Percentiles rank a stretch among this genome's conserved stretches.
phyloP scores from a whole-genome alignment of 768 basidiomycete species.

The Lyophyllum atratum region DNA sequence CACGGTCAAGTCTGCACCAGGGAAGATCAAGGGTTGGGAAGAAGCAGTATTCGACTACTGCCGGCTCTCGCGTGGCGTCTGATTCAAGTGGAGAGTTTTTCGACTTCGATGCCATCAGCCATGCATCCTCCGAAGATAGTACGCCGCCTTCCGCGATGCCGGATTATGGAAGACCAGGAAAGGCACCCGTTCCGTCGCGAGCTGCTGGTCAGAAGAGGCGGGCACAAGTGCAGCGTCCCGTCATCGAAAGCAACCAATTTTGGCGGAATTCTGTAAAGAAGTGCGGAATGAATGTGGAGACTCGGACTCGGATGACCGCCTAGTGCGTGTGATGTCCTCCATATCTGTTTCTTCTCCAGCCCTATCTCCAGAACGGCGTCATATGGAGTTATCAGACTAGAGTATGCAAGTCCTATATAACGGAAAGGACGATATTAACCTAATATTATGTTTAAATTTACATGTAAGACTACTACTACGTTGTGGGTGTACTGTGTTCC shows the following conservation, averaged over 20 bases:
- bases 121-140: slow-evolving; percentile 11
- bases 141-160: not conserved
- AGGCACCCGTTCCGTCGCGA: not conserved
- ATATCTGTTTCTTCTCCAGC: slow-evolving; percentile 16
- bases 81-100: slow-evolving; percentile 25
- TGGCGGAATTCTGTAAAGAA: not conserved
- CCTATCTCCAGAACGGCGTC: not conserved
- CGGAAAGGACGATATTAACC: no score
- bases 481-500: not conserved
- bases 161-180: not conserved
- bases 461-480: not conserved
- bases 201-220: not conserved
- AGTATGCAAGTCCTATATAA: no score
- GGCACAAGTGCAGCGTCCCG: not conserved
- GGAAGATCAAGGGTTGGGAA: not conserved
- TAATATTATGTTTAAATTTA: not conserved
- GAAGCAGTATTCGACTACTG: slow-evolving; percentile 7
- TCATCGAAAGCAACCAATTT: not conserved
- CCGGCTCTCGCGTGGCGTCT: not conserved
- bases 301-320: not conserved
- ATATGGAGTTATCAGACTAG: slow-evolving; percentile 25
- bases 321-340: slow-evolving; percentile 15
- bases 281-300: not conserved
- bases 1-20: not conserved
- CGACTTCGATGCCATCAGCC: slow-evolving; percentile 19